Evolutionary conservation across 176 grass and related monocot genomes (phyloP), one percentile per base, ranked within the genome.

Genomic region (Panicum miliaceum): DNA sequence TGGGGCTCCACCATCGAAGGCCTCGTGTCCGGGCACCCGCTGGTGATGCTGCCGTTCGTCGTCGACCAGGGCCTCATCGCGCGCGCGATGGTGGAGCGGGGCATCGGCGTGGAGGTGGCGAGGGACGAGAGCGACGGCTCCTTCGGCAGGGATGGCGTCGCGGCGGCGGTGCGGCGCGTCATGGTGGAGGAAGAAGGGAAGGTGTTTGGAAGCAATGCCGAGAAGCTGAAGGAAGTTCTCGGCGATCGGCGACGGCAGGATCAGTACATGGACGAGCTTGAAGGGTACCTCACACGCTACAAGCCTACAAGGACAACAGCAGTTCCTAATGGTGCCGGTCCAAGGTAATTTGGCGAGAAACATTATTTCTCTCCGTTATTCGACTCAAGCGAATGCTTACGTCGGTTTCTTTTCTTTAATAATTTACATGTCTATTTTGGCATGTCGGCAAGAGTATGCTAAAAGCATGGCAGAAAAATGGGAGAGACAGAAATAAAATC

Each of bases 1-100:
- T 93, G 85, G 84, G 84, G 94, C 29, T 91, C 94, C 70, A 81
- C 78, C 42, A 11, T 97, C 34, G 94, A 97, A 72, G 51, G 81
- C 71, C 43, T 97, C 63, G 32, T 34, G 12, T 86, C 90, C 37
- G 91, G 91, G n/a, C 89, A 59, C 18, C 91, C 94, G 43, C 25
- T 93, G 64, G 78, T 90, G 1, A 84, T 88, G 84, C 73, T 97
- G 2, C 94, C 94, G 0, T 85, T 90, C 63, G 8, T 88, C 1
- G 1, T 58, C 0, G 87, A 97, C 63, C 75, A 88, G 22, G 84
- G 87, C 0, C 13, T 97, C 14, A n/a, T 42, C 11, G 77, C 89
- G 5, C 87, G 70, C 7, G 53, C 77, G 0, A 75, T 88, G 75
- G 71, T 53, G 54, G 64, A 43, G 75, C 84, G 71, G 27, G 83